phyloP scores from a whole-genome alignment of 192 early-diverging fungal genomes.

The Paraglomus occultum region DNA sequence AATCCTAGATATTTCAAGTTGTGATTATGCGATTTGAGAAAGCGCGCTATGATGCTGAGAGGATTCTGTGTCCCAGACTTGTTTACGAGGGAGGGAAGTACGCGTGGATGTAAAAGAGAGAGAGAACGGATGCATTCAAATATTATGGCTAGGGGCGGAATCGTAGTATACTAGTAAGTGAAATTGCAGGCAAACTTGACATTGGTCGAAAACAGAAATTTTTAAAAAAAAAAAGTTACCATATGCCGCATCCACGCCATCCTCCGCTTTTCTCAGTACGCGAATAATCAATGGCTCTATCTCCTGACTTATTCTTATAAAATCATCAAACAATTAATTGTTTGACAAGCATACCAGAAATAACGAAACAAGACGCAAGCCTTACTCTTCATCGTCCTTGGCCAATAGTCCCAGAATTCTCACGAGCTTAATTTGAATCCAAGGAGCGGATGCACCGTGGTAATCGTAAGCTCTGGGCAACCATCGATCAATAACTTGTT shows the following conservation, averaged over 20 bases:
- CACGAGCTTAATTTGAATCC: constrained; percentile 54
- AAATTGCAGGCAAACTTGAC: neutral
- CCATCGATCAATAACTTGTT: constrained; percentile 48
- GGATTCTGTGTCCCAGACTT: constrained; percentile 32
- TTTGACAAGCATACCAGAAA: neutral
- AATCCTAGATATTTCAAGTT: constrained; percentile 54
- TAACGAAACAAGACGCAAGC: neutral
- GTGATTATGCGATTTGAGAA: constrained; percentile 45
- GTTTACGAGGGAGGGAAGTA: neutral
- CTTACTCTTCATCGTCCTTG: constrained; percentile 30
- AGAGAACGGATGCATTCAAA: constrained; percentile 33
- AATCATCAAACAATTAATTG: neutral
- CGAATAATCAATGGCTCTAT: constrained; percentile 14
- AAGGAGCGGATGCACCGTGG: constrained; percentile 53
- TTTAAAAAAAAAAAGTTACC: constrained; percentile 28
- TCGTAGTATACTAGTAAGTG: neutral
- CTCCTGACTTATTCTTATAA: constrained; percentile 18
- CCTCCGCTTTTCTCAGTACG: constrained; percentile 30
- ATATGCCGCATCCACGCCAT: constrained; percentile 43
- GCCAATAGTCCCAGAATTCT: constrained; percentile 41
- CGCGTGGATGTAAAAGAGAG: constrained; percentile 15
- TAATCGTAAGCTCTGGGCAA: constrained; percentile 48
- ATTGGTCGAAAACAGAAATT: neutral
- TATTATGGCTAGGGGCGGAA: constrained; percentile 35
- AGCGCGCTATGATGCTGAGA: constrained; percentile 38